Conservation (phyloP, 2,329 filamentous ascomycete species). For the Dactylellina haptotyla region DNA sequence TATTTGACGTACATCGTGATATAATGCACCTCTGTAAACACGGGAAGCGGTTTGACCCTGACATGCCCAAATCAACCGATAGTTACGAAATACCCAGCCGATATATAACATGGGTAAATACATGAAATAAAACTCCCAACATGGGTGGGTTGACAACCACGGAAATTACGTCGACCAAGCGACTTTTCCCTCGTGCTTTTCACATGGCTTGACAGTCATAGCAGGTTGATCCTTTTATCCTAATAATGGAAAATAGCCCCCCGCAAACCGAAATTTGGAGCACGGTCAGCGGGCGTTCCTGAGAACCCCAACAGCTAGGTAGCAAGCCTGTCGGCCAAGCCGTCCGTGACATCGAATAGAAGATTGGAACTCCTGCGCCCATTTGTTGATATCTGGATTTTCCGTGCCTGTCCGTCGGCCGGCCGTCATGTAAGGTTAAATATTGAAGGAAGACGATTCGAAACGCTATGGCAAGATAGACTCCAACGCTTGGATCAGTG, state of each 20-base stretch:
- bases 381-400: too few relatives aligned
- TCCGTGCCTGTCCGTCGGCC: too few relatives aligned
- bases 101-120: constrained; percentile 11
- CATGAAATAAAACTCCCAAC: constrained; percentile 13
- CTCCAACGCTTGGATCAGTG: constrained; percentile 28
- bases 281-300: neutral
- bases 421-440: neutral
- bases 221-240: neutral
- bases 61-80: neutral
- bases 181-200: constrained; percentile 24
- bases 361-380: too few relatives aligned
- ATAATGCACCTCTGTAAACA: neutral
- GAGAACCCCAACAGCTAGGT: neutral
- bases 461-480: neutral
- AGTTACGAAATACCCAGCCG: neutral
- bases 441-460: neutral
- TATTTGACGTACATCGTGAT: neutral
- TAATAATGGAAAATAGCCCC: too few relatives aligned
- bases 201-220: constrained; percentile 31
- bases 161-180: neutral
- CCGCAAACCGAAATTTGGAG: neutral
- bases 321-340: neutral
- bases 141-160: constrained; percentile 19
- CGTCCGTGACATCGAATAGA: neutral
- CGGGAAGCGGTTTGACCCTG: constrained; percentile 1